Evolutionary conservation across 192 early-diverging fungal species (phyloP).

Genomic region (Coemansia sp.): DNA sequence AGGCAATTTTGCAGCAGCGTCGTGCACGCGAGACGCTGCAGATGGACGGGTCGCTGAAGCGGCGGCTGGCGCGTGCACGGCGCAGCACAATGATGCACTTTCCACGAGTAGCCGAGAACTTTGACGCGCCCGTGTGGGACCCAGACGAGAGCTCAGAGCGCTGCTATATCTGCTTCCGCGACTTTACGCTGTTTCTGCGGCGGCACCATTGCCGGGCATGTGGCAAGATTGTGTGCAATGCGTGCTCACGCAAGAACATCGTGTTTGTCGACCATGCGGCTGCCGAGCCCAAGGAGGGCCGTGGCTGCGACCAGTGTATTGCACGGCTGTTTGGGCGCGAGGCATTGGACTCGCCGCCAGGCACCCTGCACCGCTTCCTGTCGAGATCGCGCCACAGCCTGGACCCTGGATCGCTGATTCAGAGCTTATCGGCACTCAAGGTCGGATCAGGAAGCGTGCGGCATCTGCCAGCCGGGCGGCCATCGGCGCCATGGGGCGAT

Average conservation of each 20-base stretch:
- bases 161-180: constrained; percentile 73
- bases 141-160: constrained; percentile 63
- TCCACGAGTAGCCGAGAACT: constrained; percentile 65
- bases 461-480: constrained; percentile 16
- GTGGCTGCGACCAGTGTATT: constrained; percentile 55
- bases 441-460: constrained; percentile 20
- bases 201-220: constrained; percentile 80
- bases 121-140: constrained; percentile 68
- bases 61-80: constrained; percentile 47
- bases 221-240: constrained; percentile 77
- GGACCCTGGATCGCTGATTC: constrained; percentile 36
- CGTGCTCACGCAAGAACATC: constrained; percentile 63
- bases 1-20: constrained; percentile 58
- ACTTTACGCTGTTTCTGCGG: constrained; percentile 65
- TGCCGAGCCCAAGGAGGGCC: constrained; percentile 40
- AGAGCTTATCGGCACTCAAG: constrained; percentile 38
- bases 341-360: constrained; percentile 46
- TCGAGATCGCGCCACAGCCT: constrained; percentile 47
- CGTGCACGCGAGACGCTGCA: constrained; percentile 60
- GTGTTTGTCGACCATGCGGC: constrained; percentile 33
- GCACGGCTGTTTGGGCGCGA: constrained; percentile 51
- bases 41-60: constrained; percentile 51
- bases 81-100: constrained; percentile 55
- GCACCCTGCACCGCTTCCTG: constrained; percentile 40
- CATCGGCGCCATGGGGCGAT: constrained; percentile 22